Evolutionary conservation across 257 asterid species (phyloP).

Genomic region (Lycium ferocissimum): DNA sequence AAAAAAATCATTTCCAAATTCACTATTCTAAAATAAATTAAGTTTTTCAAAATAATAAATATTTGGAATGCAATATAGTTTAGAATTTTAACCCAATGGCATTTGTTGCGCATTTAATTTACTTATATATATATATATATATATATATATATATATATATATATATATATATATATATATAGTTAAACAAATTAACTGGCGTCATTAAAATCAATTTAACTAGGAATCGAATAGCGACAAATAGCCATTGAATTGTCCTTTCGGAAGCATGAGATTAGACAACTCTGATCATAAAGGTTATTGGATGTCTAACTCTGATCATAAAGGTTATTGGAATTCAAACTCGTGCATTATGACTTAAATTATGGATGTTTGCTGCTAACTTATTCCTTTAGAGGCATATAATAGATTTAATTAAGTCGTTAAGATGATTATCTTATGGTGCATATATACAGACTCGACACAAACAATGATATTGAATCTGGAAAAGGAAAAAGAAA

Average conservation of each 20-base stretch:
- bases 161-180: too few relatives aligned
- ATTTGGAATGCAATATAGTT: too few relatives aligned
- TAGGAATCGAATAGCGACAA: background rate
- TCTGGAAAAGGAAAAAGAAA: background rate
- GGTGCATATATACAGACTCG: background rate
- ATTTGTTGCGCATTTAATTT: too few relatives aligned
- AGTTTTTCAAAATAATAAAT: too few relatives aligned
- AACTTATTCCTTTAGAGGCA: background rate
- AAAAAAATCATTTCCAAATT: too few relatives aligned
- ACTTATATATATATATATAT: too few relatives aligned
- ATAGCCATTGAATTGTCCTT: background rate
- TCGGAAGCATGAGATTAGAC: background rate
- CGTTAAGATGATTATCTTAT: background rate
- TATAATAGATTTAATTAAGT: background rate
- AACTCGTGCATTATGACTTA: background rate
- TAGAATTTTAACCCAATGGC: too few relatives aligned
- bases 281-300: too few relatives aligned
- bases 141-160: too few relatives aligned
- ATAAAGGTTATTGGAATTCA: background rate
- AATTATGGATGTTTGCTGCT: background rate
- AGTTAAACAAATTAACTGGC: too few relatives aligned
- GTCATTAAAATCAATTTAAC: background rate
- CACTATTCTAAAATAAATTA: too few relatives aligned
- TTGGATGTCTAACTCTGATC: too few relatives aligned
- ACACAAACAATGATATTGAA: background rate